Conservation (phyloP, 371 early-diverging fungal genomes). For the Rhizoclosmatium hyalinum region DNA sequence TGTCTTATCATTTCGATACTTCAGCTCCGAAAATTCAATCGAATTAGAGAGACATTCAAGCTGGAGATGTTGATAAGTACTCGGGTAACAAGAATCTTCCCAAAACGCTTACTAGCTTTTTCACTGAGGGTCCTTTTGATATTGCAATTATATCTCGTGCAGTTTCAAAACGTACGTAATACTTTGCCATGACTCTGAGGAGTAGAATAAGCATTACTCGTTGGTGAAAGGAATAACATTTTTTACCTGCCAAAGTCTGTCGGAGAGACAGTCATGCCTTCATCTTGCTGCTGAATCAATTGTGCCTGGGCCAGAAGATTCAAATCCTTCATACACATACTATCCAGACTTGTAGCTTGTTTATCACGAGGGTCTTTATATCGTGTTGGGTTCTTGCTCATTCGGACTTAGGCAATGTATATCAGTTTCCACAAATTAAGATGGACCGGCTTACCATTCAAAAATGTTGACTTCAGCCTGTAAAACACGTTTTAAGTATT, state of each 20-base stretch:
- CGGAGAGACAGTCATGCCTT: slow-evolving; percentile 27
- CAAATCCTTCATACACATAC: slow-evolving; percentile 64
- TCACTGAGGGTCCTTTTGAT: slow-evolving; percentile 20
- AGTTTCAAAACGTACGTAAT: slow-evolving; percentile 49
- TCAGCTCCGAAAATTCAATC: slow-evolving; percentile 50
- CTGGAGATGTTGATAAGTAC: slow-evolving; percentile 21
- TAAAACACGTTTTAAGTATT: neutral
- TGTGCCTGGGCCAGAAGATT: slow-evolving; percentile 36
- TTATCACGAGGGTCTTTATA: slow-evolving; percentile 52
- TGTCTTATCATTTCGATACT: slow-evolving; percentile 52
- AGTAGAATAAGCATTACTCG: no score
- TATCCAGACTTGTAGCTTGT: slow-evolving; percentile 38
- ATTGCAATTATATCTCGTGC: slow-evolving; percentile 35
- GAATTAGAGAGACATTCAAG: slow-evolving; percentile 46
- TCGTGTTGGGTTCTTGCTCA: slow-evolving; percentile 64
- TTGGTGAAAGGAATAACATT: no score
- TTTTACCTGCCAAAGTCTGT: slow-evolving; percentile 43
- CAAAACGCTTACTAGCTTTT: slow-evolving; percentile 39
- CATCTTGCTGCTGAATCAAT: slow-evolving; percentile 36
- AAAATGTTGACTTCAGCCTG: slow-evolving; percentile 77
- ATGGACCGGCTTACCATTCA: slow-evolving; percentile 53
- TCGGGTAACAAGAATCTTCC: neutral
- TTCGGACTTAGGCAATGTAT: slow-evolving; percentile 50
- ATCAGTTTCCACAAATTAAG: neutral
- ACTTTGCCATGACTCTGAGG: slow-evolving; percentile 49